phyloP scores from a whole-genome alignment of 139 green algal species.

The Picochlorum sp. region DNA sequence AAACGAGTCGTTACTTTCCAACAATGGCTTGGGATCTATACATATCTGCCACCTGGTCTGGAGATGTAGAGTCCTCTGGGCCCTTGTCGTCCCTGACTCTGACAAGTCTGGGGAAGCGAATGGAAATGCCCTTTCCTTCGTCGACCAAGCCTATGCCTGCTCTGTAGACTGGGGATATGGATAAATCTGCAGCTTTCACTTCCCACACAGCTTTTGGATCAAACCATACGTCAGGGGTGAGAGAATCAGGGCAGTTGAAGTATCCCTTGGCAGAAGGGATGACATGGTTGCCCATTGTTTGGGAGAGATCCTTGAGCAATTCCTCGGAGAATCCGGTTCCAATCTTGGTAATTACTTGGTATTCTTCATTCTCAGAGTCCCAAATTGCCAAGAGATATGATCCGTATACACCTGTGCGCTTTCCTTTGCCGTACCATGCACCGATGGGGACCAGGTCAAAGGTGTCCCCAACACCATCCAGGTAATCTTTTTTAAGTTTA shows the following conservation, averaged over 20 bases:
- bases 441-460: slow-evolving; percentile 91
- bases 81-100: slow-evolving; percentile 87
- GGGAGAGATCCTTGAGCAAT: slow-evolving; percentile 59
- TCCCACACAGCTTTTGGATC: slow-evolving; percentile 86
- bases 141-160: slow-evolving; percentile 79
- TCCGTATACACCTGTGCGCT: slow-evolving; percentile 81
- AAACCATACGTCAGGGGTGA: slow-evolving; percentile 91
- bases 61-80: slow-evolving; percentile 77
- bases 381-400: slow-evolving; percentile 91
- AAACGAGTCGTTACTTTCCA: too few species aligned
- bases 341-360: slow-evolving; percentile 92
- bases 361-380: slow-evolving; percentile 74
- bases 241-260: slow-evolving; percentile 67
- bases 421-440: slow-evolving; percentile 77
- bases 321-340: slow-evolving; percentile 94
- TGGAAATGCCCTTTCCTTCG: slow-evolving; percentile 73
- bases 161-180: slow-evolving; percentile 82
- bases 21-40: slow-evolving; percentile 66
- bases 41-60: slow-evolving; percentile 82
- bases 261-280: slow-evolving; percentile 60
- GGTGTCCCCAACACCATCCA: slow-evolving; percentile 86
- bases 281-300: slow-evolving; percentile 47
- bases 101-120: slow-evolving; percentile 81
- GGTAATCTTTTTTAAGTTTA: slow-evolving; percentile 99
- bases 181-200: slow-evolving; percentile 95